These are phyloP conservation scores for Senna tora DNA, from an alignment of 306 rosid genomes.

Conservation along the genomic window DNA sequence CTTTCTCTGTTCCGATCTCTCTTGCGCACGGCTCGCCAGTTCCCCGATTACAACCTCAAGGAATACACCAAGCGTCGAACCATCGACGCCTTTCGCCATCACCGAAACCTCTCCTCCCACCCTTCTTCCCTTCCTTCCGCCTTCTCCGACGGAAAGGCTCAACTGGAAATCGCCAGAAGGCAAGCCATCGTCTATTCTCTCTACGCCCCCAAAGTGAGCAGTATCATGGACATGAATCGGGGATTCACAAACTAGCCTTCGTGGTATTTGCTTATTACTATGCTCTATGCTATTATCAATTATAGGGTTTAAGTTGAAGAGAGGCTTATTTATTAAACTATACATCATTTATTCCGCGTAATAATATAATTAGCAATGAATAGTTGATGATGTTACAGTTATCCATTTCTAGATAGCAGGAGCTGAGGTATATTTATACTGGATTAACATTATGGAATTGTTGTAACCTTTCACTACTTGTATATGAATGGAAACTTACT, in stretches of 20 bases:
- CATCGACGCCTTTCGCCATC: constrained; percentile 50
- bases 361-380: too few species aligned
- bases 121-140: constrained; percentile 40
- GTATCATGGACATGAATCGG: constrained; percentile 50
- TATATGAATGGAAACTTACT: background rate
- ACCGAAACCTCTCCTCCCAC: constrained; percentile 44
- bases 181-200: constrained; percentile 53
- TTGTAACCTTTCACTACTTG: too few species aligned
- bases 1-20: constrained; percentile 53
- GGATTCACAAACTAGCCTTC: background rate
- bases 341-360: too few species aligned
- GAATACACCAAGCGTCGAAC: constrained; percentile 62
- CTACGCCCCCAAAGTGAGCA: constrained; percentile 49
- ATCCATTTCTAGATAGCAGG: too few species aligned
- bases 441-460: too few species aligned
- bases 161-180: constrained; percentile 55
- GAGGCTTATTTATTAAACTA: background rate
- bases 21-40: constrained; percentile 50
- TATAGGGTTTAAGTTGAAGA: background rate
- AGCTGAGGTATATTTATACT: too few species aligned
- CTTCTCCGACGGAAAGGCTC: constrained; percentile 43
- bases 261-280: background rate
- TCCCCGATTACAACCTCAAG: constrained; percentile 59
- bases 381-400: too few species aligned
- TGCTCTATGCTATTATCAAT: background rate